A percentile compares a stretch with the other conserved stretches of the same genome.
Evolutionary conservation across 805 yeast genomes (phyloP).

Genomic region (Zygotorulaspora danielsina): DNA sequence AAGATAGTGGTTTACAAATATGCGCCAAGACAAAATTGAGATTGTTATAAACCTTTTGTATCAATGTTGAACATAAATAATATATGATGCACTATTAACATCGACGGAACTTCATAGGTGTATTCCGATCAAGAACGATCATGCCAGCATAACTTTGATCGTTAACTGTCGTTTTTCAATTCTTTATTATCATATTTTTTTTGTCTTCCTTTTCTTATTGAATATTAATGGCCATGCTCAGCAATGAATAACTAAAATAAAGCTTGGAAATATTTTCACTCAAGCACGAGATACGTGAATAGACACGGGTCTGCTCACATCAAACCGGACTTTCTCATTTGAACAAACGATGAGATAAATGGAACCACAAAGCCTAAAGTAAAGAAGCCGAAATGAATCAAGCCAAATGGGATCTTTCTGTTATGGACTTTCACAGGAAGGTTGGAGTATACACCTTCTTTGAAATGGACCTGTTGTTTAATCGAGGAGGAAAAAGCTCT

Average conservation of each 20-base stretch:
- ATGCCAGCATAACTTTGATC: neutral
- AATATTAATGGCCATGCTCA: slow-evolving; percentile 2
- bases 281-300: neutral
- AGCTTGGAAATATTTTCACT: neutral
- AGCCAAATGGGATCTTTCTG: slow-evolving; percentile 85
- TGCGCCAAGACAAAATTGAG: neutral
- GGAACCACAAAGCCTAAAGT: slow-evolving; percentile 72
- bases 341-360: slow-evolving; percentile 72
- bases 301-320: slow-evolving; percentile 6
- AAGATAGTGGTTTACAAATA: no score
- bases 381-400: slow-evolving; percentile 75
- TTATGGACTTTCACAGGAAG: slow-evolving; percentile 91
- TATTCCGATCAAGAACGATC: neutral
- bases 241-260: neutral
- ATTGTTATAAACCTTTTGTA: neutral
- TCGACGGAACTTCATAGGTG: neutral
- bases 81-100: slow-evolving; percentile 8
- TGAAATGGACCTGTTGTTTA: slow-evolving; percentile 45
- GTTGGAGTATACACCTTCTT: slow-evolving; percentile 85
- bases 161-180: no score
- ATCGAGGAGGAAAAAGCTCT: slow-evolving; percentile 54
- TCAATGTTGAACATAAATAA: slow-evolving; percentile 7
- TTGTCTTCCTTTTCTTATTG: neutral
- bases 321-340: slow-evolving; percentile 80
- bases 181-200: neutral